Base-by-base conservation (phyloP, 106 monocot genomes). In the Dactylorhiza incarnata region DNA sequence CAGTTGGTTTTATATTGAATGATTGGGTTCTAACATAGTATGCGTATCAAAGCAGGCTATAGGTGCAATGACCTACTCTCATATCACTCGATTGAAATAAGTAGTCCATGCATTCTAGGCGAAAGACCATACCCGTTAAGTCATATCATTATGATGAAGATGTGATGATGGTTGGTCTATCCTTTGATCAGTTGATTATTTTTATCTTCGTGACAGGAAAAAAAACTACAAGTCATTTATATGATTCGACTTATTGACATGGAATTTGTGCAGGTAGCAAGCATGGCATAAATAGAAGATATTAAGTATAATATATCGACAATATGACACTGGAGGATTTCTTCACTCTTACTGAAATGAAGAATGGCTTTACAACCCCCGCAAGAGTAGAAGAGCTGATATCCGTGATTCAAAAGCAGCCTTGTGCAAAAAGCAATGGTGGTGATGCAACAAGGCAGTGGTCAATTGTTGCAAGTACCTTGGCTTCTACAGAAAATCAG, bases 311-410 rank as follows among this genome's bases (percentile, higher is more conserved):
- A 44, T 22, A 52, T 68, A 14, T 66, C 61, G 43, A 9, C 74
- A 81, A 4, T 51, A 94, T 90, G 88, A 83, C 82, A 48, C 83
- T 90, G 6, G 89, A 86, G 77, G 88, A 89, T 86, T 89, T 92
- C 78, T 88, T 92, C 73, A 92, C 92, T 44, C 82, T 88, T 10
- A 83, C 84, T 83, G 95, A 95, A 77, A 92, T 95, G 87, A 90
- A 89, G 70, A 79, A 92, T 87, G 95, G 95, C 65, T 84, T 95
- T 72, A 67, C 83, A 68, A 82, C 77, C 61, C 76, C 80, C 77
- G 47, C 72, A 44, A 83, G 95, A 66, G 87, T 92, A 68, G 80
- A 95, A 78, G 92, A 95, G 74, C 82, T 95, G 19, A 16, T 95
- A 68, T 81, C 78, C 45, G 48, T 83, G 66, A 83, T 95, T 73